A percentile compares a stretch with the other conserved stretches of the same genome.
phyloP scores from a whole-genome alignment of 177 flowering plant genomes.

The Vitis hybrid region DNA sequence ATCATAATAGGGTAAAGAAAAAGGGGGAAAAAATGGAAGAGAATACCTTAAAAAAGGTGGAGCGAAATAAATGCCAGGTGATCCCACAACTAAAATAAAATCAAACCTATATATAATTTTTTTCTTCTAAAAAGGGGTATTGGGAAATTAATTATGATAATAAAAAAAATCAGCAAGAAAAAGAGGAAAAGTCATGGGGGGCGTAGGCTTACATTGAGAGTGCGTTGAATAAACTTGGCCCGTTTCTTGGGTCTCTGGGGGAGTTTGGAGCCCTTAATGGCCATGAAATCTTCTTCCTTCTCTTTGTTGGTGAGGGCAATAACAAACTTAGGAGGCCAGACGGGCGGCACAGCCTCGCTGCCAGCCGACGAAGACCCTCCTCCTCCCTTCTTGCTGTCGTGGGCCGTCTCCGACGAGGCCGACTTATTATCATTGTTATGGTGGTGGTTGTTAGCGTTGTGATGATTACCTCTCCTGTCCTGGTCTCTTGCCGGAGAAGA shows the following conservation, averaged over 20 bases:
- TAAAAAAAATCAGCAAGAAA: background rate
- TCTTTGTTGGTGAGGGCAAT: conserved; percentile 83
- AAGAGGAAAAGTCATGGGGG: background rate
- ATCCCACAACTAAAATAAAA: no score
- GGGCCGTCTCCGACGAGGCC: conserved; percentile 65
- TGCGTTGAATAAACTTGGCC: conserved; percentile 82
- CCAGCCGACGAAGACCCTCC: conserved; percentile 70
- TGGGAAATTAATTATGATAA: background rate
- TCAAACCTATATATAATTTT: no score
- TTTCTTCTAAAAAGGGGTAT: background rate
- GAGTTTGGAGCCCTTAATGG: conserved; percentile 81
- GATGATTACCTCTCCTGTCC: conserved; percentile 37
- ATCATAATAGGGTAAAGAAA: background rate
- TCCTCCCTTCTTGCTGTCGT: conserved; percentile 62
- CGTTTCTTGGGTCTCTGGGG: conserved; percentile 96
- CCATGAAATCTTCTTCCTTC: conserved; percentile 95
- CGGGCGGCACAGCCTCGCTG: conserved; percentile 52
- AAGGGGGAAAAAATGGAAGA: conserved; percentile 1
- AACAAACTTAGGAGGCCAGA: conserved; percentile 88
- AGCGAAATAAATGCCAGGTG: background rate
- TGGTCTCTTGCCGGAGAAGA: conserved; percentile 49
- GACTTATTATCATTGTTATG: conserved; percentile 25
- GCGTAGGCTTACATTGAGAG: conserved; percentile 61
- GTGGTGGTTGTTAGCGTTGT: conserved; percentile 23
- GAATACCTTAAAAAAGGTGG: no score